These are phyloP conservation scores for Candida takata DNA, from an alignment of 805 yeast genomes.

Conservation along the genomic window DNA sequence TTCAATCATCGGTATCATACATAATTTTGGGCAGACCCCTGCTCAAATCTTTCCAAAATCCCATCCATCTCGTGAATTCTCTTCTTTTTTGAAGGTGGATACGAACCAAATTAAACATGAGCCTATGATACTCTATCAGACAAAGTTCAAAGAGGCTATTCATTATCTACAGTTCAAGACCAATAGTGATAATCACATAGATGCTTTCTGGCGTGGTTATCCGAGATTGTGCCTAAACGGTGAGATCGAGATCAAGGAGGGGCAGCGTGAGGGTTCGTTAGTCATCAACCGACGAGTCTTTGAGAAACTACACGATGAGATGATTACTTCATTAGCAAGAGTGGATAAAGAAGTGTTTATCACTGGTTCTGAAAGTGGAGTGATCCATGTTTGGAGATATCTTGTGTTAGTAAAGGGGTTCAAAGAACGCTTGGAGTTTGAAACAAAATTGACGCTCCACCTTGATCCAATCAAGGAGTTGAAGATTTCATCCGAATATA, in stretches of 20 bases:
- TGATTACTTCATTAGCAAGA: slow-evolving; percentile 23
- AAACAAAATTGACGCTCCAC: slow-evolving; percentile 53
- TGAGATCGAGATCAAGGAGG: slow-evolving; percentile 21
- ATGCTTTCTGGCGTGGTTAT: slow-evolving; percentile 44
- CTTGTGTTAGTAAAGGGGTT: slow-evolving; percentile 12
- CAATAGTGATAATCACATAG: slow-evolving; percentile 27
- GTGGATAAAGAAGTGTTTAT: slow-evolving; percentile 24
- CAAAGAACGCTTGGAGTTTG: slow-evolving; percentile 31
- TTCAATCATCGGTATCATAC: slow-evolving; percentile 78
- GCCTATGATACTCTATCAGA: slow-evolving; percentile 38
- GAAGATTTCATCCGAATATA: slow-evolving; percentile 43
- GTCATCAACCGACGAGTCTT: slow-evolving; percentile 21
- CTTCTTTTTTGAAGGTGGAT: slow-evolving; percentile 32
- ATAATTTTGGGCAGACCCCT: slow-evolving; percentile 92
- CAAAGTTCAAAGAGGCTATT: slow-evolving; percentile 35
- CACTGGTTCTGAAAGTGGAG: slow-evolving; percentile 47
- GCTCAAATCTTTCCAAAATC: slow-evolving; percentile 59
- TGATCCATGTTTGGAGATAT: slow-evolving; percentile 49
- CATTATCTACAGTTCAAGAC: slow-evolving; percentile 38
- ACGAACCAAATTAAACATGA: slow-evolving; percentile 23
- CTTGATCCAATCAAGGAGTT: slow-evolving; percentile 38
- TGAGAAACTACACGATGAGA: slow-evolving; percentile 26
- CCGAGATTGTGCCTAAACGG: slow-evolving; percentile 27
- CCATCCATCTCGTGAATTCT: slow-evolving; percentile 46
- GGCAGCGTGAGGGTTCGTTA: slow-evolving; percentile 17